Base-by-base conservation (phyloP, 139 green algal species). In the Auxenochlorella protothecoides region DNA sequence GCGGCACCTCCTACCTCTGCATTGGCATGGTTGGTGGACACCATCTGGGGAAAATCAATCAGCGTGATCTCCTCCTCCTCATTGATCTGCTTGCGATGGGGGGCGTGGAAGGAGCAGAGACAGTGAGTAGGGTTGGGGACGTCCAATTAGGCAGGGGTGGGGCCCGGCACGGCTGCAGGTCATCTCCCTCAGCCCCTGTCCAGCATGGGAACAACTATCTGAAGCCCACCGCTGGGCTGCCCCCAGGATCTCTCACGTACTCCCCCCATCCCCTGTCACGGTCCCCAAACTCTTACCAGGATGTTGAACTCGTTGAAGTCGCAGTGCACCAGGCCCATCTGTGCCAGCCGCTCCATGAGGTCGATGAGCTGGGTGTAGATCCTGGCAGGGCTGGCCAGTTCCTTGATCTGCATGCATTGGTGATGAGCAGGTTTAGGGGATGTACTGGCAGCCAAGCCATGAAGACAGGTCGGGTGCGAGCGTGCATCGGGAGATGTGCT, bases 251-350 rank as follows among this genome's bases (percentile, higher is more conserved):
- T 44, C 27, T 44, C 27, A 44, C 27, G 27, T 44, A 44, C 27
- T 44, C 27, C 1, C 27, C 27, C 27, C 27, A 44, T 44, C 27
- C 27, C 27, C 16, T 16, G 14, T 44, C 27, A 44, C 27, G 27
- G 27, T 53, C 63, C 14, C 63, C 63, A 53, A 4, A 67, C 73
- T 67, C 63, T 44, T 44, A 84, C 80, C 70, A 97, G 75, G 13
- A 97, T 74, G 75, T 99, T 99, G 85, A 99, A 99, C 80, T 99
- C 95, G 79, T 99, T 99, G 85, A 94, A 97, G 85, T 99, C 95
- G 83, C 95, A 98, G 85, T 99, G 95, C 52, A 99, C 85, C 4
- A 99, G 85, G 14, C 95, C 95, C 51, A 89, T 72, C 44, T 72
- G 14, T 0, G 85, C 86, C 68, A 98, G 79, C 3, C 79, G 81